Evolutionary conservation across 768 basidiomycete species (phyloP), one percentile per base, ranked within the genome.

Genomic region (Lactarius indigo): DNA sequence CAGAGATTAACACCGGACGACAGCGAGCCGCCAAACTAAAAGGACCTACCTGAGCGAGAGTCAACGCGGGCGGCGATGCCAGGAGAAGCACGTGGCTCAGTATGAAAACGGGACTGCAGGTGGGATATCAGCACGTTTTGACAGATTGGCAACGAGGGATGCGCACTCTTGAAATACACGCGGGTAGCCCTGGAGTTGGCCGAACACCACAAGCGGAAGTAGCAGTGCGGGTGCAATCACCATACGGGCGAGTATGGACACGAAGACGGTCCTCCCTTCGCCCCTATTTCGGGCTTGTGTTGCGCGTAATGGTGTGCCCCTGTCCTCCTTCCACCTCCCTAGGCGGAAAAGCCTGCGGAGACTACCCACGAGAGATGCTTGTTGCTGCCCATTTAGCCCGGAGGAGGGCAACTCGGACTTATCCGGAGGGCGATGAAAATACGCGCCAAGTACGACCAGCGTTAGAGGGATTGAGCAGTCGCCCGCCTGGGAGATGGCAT

Each of bases 371-470:
- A 84, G 69, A 68, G 79, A 79, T 41, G 41, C 66, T 54, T 55
- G 42, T 30, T 50, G 50, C 33, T 23, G 41, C 41, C 44, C 72
- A 57, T 41, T 67, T 62, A 12, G 2, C 23, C 15, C 47, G 5
- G 23, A 50, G 10, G n/a, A 2, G 44, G 47, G 44, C 0, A 56
- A 31, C 10, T 37, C 28, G 20, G 44, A 37, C 33, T 58, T 33
- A 2, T 52, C 63, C 1, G 78, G 77, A 12, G 80, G 79, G 0
- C 78, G 79, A 74, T 86, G 91, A 77, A 96, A 96, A 80, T 95
- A 97, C 17, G 91, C 94, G 10, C 96, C 95, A 52, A 98, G 87
- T 9, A 96, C 93, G 64, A 97, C 83, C 26, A 97, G 79, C 2
- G 96, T 97, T 28, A 97, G 74, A 0, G 96, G 96, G 66, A 97